Conservation (phyloP, 2,329 filamentous ascomycete genomes). For the Arthroderma uncinatum region DNA sequence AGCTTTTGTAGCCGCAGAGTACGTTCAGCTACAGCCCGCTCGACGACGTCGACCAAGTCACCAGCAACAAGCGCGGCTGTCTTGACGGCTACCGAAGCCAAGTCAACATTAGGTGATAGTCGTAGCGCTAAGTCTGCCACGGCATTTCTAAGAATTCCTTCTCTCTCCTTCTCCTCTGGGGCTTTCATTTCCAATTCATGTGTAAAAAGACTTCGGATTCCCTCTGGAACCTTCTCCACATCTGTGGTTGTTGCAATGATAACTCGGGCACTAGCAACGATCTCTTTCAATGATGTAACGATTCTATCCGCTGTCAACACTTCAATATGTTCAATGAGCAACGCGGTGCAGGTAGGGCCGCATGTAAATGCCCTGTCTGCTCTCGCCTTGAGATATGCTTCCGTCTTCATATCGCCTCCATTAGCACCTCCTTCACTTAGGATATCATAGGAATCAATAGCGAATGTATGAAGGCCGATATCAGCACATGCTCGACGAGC, state of each 20-base stretch:
- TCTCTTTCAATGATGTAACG: constrained; percentile 69
- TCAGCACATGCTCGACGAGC: constrained; percentile 70
- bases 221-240: constrained; percentile 85
- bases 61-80: constrained; percentile 91
- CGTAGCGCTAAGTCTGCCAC: constrained; percentile 63
- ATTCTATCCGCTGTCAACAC: constrained; percentile 86
- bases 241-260: constrained; percentile 91
- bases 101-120: constrained; percentile 72
- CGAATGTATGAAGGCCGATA: constrained; percentile 79
- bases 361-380: constrained; percentile 83
- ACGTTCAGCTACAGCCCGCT: constrained; percentile 71
- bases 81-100: constrained; percentile 78
- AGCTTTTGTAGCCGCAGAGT: constrained; percentile 64
- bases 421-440: constrained; percentile 81
- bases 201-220: constrained; percentile 80
- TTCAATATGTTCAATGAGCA: constrained; percentile 84
- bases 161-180: constrained; percentile 83
- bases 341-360: constrained; percentile 66
- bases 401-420: constrained; percentile 84
- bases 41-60: constrained; percentile 86
- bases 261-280: constrained; percentile 67
- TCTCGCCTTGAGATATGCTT: constrained; percentile 76
- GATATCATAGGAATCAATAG: constrained; percentile 86
- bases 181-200: constrained; percentile 91
- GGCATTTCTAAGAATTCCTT: constrained; percentile 71